phyloP scores from a whole-genome alignment of 2,329 filamentous ascomycete species.

The Chaetomium sp. region DNA sequence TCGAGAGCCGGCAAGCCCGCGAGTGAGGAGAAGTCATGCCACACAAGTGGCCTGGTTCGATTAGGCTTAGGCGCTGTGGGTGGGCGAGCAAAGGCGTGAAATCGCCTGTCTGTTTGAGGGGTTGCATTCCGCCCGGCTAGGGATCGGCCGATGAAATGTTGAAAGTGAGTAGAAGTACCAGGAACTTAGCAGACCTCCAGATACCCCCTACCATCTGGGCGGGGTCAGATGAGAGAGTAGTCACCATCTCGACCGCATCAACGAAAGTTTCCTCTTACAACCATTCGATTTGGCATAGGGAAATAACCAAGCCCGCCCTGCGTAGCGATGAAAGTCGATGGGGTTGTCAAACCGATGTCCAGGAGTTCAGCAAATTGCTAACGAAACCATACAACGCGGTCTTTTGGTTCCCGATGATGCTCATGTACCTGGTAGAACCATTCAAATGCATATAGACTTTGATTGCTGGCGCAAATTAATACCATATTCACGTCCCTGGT shows the following conservation, averaged over 20 bases:
- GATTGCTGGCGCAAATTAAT: slow-evolving; percentile 20
- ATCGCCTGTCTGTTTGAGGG: not conserved
- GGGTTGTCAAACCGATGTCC: no score
- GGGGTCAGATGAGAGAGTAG: slow-evolving; percentile 9
- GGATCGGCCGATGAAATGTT: slow-evolving; percentile 4
- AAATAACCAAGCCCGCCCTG: not conserved
- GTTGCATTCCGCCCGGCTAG: slow-evolving; percentile 18
- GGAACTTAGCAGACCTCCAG: not conserved
- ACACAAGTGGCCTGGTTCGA: not conserved
- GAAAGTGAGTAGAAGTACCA: slow-evolving; percentile 11
- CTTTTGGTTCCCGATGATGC: slow-evolving; percentile 18
- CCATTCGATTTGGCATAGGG: slow-evolving; percentile 4
- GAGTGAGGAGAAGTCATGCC: not conserved
- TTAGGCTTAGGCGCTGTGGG: not conserved
- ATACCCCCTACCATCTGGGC: not conserved
- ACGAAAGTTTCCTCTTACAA: slow-evolving; percentile 20
- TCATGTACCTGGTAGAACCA: slow-evolving; percentile 4
- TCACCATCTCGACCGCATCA: slow-evolving; percentile 3
- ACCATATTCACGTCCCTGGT: slow-evolving; percentile 5
- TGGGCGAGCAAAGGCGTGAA: not conserved
- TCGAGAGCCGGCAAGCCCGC: slow-evolving; percentile 7
- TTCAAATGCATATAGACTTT: slow-evolving; percentile 18
- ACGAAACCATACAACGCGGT: no score
- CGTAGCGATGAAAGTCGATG: no score
- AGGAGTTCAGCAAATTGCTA: no score